phyloP scores from a whole-genome alignment of 148 eudicot species.

The Rhododendron mucronatum region DNA sequence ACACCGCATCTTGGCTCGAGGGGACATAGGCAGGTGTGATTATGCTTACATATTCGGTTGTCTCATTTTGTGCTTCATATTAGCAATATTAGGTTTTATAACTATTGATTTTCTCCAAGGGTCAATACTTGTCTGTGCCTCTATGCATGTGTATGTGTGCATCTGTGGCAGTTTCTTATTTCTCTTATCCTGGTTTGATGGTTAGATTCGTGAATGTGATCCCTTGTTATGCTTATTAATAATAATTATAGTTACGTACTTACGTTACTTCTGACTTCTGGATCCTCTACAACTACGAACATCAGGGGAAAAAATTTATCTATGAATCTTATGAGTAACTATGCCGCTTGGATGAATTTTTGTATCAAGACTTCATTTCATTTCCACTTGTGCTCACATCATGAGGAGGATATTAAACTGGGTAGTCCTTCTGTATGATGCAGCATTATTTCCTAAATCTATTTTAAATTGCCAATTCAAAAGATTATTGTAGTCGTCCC shows the following conservation, averaged over 20 bases:
- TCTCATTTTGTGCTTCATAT: background rate
- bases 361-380: background rate
- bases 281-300: background rate
- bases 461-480: background rate
- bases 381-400: background rate
- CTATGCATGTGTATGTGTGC: background rate
- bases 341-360: background rate
- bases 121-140: background rate
- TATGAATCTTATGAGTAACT: background rate
- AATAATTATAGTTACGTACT: background rate
- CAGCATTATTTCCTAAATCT: background rate
- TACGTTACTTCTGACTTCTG: background rate
- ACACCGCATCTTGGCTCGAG: slow-evolving; percentile 93
- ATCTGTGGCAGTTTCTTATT: background rate
- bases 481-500: background rate
- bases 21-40: slow-evolving; percentile 89
- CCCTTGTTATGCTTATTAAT: background rate
- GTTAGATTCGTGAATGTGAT: background rate
- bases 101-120: background rate
- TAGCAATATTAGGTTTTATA: background rate
- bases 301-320: background rate
- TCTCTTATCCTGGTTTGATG: background rate
- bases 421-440: background rate
- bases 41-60: background rate
- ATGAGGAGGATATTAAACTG: background rate